Evolutionary conservation across 495 filamentous ascomycete species (phyloP).

Genomic region (Margaritispora aquatica): DNA sequence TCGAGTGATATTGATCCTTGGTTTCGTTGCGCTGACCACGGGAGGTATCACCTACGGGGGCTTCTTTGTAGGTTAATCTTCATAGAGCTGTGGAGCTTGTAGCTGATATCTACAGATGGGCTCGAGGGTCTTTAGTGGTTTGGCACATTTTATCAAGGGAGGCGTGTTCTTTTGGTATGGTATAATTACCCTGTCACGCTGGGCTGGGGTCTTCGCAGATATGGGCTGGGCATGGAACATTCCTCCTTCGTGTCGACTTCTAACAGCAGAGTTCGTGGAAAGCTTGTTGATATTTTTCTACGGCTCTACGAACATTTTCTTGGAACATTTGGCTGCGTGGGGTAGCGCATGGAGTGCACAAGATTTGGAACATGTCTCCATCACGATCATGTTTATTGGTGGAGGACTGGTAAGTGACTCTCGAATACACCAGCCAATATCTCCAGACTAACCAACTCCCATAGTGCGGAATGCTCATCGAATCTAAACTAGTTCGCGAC

Average conservation of each 20-base stretch:
- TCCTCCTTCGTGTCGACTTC: constrained; percentile 58
- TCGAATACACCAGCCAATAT: background rate
- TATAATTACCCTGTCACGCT: constrained; percentile 79
- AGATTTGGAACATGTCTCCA: constrained; percentile 90
- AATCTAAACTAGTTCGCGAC: constrained; percentile 63
- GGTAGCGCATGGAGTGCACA: constrained; percentile 65
- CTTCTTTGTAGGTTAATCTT: constrained; percentile 52
- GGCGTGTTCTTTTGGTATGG: constrained; percentile 98
- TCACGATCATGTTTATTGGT: constrained; percentile 90
- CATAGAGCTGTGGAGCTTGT: background rate
- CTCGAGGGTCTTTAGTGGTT: constrained; percentile 65
- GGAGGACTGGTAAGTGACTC: constrained; percentile 68
- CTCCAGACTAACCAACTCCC: constrained; percentile 13
- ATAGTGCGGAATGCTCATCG: constrained; percentile 88
- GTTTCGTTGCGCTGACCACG: constrained; percentile 55
- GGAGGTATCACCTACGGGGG: constrained; percentile 67
- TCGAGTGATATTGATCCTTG: constrained; percentile 55
- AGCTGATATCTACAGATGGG: constrained; percentile 8
- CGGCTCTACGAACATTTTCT: constrained; percentile 82
- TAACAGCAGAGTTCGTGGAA: constrained; percentile 83
- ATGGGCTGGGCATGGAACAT: constrained; percentile 97
- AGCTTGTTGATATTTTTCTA: constrained; percentile 85
- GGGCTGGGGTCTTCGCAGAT: constrained; percentile 84
- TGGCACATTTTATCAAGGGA: constrained; percentile 94
- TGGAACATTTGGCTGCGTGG: constrained; percentile 77